These are phyloP conservation scores for Xylariaceae sp. DNA, from an alignment of 2,329 filamentous ascomycete species.

Conservation along the genomic window DNA sequence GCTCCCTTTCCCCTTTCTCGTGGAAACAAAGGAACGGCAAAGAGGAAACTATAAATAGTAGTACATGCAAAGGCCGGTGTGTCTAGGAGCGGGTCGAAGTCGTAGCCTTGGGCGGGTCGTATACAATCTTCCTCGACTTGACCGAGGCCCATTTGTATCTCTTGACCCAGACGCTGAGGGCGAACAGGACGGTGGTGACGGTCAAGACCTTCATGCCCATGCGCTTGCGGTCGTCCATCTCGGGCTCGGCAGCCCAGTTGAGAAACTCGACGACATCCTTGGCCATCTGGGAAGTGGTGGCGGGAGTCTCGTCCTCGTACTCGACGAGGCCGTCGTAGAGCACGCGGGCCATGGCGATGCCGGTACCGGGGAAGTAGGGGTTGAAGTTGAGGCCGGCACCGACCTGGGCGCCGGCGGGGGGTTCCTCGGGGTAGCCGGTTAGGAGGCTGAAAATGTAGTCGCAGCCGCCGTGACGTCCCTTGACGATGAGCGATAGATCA, in stretches of 20 bases:
- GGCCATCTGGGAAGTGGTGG: constrained; percentile 97
- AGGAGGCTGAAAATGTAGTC: constrained; percentile 97
- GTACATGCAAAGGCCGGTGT: constrained; percentile 27
- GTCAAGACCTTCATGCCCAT: constrained; percentile 97
- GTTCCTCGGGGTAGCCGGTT: constrained; percentile 96
- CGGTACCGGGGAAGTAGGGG: constrained; percentile 98
- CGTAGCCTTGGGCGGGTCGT: constrained; percentile 67
- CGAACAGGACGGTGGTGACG: constrained; percentile 73
- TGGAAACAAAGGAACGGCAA: constrained; percentile 29
- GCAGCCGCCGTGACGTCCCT: constrained; percentile 95
- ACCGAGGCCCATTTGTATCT: constrained; percentile 98
- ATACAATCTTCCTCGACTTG: constrained; percentile 92
- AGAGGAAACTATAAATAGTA: constrained; percentile 23
- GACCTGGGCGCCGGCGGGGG: constrained; percentile 82
- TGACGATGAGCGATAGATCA: constrained; percentile 96
- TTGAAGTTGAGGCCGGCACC: constrained; percentile 97
- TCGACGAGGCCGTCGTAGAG: constrained; percentile 96
- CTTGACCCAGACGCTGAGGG: constrained; percentile 95
- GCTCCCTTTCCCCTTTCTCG: constrained; percentile 24
- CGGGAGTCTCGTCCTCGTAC: constrained; percentile 94
- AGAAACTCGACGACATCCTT: constrained; percentile 99
- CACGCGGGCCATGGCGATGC: constrained; percentile 98
- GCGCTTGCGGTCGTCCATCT: constrained; percentile 99
- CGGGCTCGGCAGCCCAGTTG: constrained; percentile 98
- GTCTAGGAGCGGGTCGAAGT: constrained; percentile 47